Evolutionary conservation across 352 stramenopile genomes (phyloP), one percentile per base, ranked within the genome.

Genomic region (Phytophthora constricta): DNA sequence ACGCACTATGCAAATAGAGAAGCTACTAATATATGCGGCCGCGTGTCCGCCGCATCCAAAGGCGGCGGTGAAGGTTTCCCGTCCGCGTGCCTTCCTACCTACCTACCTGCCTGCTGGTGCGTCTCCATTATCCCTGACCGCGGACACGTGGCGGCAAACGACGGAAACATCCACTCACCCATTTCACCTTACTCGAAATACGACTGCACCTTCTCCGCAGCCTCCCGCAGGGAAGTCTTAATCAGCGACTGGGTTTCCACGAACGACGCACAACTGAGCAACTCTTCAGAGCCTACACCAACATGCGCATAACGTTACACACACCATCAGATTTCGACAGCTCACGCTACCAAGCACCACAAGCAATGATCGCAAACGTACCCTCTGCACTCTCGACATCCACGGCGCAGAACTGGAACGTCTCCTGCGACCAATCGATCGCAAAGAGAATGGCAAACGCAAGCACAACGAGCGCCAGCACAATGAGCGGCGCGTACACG

Each of bases 341-440:
- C 19, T n/a, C n/a, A n/a, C n/a, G n/a, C n/a, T n/a, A n/a, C 17
- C 0, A 49, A 56, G 43, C 2, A 28, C 1, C 17, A 55, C 13
- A 31, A 66, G 20, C 19, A 45, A 16, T 13, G 27, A 58, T 1
- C 37, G 55, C 28, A 47, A 63, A 72, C 76, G 68, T 75, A 86
- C 77, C 72, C 42, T 80, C 62, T 57, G 28, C 62, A 53, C 37
- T 57, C 34, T 79, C 43, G 2, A 61, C 50, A 49, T 86, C 72
- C 37, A 80, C 49, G 22, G 75, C 52, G 50, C 79, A 87, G 19
- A 87, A 84, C 42, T 79, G 63, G 60, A 79, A 80, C 23, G 70
- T 79, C 52, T 84, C 58, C 51, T 87, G 79, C 23, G 79, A 74
- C 62, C 77, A 70, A 46, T 87, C 76, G 47, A 86, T 59, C 39